Evolutionary conservation across 768 basidiomycete species (phyloP), one percentile per base, ranked within the genome.

Genomic region (Psilocybe cyanescens): DNA sequence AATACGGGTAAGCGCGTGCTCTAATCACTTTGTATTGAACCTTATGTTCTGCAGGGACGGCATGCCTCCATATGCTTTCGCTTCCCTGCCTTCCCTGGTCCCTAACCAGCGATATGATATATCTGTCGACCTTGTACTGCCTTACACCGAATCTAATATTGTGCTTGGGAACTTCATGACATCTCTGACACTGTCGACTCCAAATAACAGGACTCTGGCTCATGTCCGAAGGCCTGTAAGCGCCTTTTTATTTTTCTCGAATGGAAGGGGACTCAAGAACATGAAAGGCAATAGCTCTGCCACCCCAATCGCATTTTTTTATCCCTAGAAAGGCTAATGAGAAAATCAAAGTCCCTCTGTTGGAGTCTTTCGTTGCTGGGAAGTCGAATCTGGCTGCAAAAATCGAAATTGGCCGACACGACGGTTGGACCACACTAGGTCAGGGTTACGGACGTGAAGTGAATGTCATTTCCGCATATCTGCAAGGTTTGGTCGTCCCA

Each of bases 111-210:
- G 84, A n/a, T 95, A 94, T 59, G 86, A 92, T 64, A 77, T 95
- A 54, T 86, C 86, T 47, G 74, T 94, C 14, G 83, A 85, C 56
- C 77, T 95, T 14, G 72, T 77, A 30, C 78, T 94, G 6, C 93
- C 93, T 9, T 78, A 84, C 3, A 82, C 83, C 16, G 85, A 87
- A 60, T 73, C 86, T 19, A 94, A 92, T 74, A 77, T 84, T 67
- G 86, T 79, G 3, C 84, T 95, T 2, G 93, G 93, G 45, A 95
- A 95, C 72, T 95, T 94, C 73, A 95, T 95, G 93, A 78, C 86
- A 4, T 82, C 79, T 47, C 70, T 94, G 37, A 86, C 81, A 1
- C 74, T 95, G 29, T 78, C 76, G 2, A 86, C 87, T 0, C 66
- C 78, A 30, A 79, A 81, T 16, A 93, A 93, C 71, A 83, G 81